Base-by-base conservation (phyloP, 2,329 filamentous ascomycete species). In the Sporothrix luriei region DNA sequence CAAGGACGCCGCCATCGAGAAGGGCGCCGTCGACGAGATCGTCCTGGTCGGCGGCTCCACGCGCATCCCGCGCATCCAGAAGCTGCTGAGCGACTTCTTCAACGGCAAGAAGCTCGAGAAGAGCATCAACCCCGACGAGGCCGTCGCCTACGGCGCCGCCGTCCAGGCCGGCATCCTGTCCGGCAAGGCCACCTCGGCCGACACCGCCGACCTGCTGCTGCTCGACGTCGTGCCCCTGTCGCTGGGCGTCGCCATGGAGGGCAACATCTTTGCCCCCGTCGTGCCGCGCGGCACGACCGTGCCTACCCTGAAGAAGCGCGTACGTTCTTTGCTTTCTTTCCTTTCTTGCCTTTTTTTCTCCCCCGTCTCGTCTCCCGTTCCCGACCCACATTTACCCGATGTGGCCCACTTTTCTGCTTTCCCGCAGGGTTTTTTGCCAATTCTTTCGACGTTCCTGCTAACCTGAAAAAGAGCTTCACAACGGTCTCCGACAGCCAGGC, bases 81-180 rank as follows among this genome's bases (percentile, higher is more conserved):
- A 98, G 89, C 91, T 99, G 75, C 90, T 99, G 76, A 94, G 90
- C 85, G 95, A 99, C 84, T 97, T 94, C 89, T 99, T 99, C 86
- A 92, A 96, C 81, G 94, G 94, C 84, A 99, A 99, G 93, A 97
- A 99, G 91, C 92, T 97, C 76, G 94, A 98, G 89, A 98, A 97
- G 88, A 95, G 92, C 87, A 98, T 98, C 87, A 99, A 99, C 89
- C 95, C 95, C 78, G 95, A 99, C 80, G 95, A 99, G 88, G 95
- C 95, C 76, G 95, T 99, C 78, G 95, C 95, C 77, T 97, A 97
- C 84, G 95, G 95, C 90, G 95, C 95, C 75, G 95, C 95, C 77
- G 94, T 99, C 73, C 95, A 99, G 86, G 95, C 95, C 76, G 95
- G 94, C 89, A 97, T 99, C 81, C 90, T 99, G 75, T 97, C 94